These are phyloP conservation scores for Lizonia empirigonia DNA, from an alignment of 2,329 filamentous ascomycete species.

Conservation along the genomic window DNA sequence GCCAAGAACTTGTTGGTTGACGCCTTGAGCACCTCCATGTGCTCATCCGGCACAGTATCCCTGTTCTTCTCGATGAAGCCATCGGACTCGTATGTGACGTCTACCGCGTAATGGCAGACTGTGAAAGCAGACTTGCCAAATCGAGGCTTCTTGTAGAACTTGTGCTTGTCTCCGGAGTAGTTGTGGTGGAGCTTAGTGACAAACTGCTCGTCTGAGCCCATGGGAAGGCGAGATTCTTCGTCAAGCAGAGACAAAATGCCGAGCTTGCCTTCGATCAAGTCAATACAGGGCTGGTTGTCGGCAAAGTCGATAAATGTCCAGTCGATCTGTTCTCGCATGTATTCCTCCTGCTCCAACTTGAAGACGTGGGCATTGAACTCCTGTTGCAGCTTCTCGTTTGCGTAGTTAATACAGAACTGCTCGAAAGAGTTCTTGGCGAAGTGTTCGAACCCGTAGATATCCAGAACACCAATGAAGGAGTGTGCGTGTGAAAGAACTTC, in stretches of 20 bases:
- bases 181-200: conserved; percentile 96
- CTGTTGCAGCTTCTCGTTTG: conserved; percentile 98
- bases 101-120: conserved; percentile 96
- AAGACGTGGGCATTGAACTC: conserved; percentile 99
- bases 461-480: conserved; percentile 95
- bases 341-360: conserved; percentile 98
- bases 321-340: conserved; percentile 93
- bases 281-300: conserved; percentile 98
- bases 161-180: conserved; percentile 86
- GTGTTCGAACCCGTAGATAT: conserved; percentile 99
- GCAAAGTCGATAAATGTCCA: conserved; percentile 99
- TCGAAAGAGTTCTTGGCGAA: conserved; percentile 99
- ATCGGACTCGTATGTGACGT: conserved; percentile 98
- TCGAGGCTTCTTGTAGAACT: conserved; percentile 97
- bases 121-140: conserved; percentile 98
- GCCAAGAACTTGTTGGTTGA: conserved; percentile 85
- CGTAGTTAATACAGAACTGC: conserved; percentile 99
- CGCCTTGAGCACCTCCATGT: conserved; percentile 87
- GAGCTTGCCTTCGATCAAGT: conserved; percentile 95
- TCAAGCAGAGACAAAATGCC: conserved; percentile 91
- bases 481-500: conserved; percentile 80
- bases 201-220: conserved; percentile 97
- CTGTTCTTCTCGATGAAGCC: conserved; percentile 99
- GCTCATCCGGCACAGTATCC: conserved; percentile 97
- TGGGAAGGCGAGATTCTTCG: conserved; percentile 93